These are phyloP conservation scores for Thuja plicata DNA, from an alignment of 83 land plant species.

Conservation along the genomic window DNA sequence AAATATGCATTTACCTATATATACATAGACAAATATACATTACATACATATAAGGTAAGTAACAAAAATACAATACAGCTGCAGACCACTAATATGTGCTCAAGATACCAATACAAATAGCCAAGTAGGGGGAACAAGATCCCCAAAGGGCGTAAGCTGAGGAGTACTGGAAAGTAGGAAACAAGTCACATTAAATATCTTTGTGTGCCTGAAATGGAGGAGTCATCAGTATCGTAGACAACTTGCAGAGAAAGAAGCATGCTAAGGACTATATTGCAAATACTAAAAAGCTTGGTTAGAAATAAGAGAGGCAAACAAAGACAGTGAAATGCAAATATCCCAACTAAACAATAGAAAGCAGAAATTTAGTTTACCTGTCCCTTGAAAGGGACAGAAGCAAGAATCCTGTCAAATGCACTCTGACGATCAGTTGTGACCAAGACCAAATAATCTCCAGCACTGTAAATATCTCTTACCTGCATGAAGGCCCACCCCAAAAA, in stretches of 20 bases:
- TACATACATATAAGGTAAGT: too few relatives aligned
- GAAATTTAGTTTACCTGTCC: constrained; percentile 73
- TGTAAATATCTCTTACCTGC: constrained; percentile 96
- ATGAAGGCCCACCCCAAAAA: constrained; percentile 10
- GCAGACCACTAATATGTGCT: too few relatives aligned
- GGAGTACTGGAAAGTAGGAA: too few relatives aligned
- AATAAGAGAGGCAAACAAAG: not conserved
- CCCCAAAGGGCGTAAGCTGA: too few relatives aligned
- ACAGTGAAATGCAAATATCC: not conserved
- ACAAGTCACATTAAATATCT: too few relatives aligned
- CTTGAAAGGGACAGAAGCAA: constrained; percentile 96
- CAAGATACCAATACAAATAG: too few relatives aligned
- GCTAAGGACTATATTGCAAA: not conserved
- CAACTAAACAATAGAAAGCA: not conserved
- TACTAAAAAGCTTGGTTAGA: not conserved
- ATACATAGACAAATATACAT: too few relatives aligned
- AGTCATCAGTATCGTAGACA: not conserved
- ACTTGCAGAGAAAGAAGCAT: not conserved
- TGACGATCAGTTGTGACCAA: constrained; percentile 91
- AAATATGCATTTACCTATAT: too few relatives aligned
- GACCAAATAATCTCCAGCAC: constrained; percentile 76
- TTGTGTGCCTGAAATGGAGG: too few relatives aligned
- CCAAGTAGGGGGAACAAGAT: too few relatives aligned
- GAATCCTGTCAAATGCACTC: constrained; percentile 94
- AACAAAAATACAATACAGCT: too few relatives aligned